Evolutionary conservation across 495 filamentous ascomycete genomes (phyloP), one percentile per base, ranked within the genome.

Genomic region (Talaromyces stipitatus): DNA sequence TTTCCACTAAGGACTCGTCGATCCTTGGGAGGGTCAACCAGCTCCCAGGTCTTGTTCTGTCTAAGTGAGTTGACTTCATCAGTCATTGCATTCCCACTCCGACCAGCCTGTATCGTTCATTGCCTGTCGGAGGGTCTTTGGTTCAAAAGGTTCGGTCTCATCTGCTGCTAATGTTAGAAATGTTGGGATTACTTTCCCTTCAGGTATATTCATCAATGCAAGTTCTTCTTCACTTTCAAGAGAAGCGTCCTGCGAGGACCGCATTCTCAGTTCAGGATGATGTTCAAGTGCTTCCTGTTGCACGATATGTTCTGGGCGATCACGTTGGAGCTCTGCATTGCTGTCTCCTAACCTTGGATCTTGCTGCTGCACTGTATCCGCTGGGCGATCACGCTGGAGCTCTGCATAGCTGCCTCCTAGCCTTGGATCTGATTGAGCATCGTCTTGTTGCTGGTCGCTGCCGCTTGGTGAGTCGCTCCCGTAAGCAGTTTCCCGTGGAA

Each of bases 21-120:
- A 56, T 64, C 58, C n/a, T 48, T 55, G 1, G 66, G 68, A 22
- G 41, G 62, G 7, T 58, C 32, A 27, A 69, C 58, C 28, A 73
- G 52, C 27, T 57, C 58, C 63, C 60, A 72, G 12, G 66, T 69
- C 28, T 64, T 56, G 53, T 68, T 71, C 16, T 67, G 32, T n/a
- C 54, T 28, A 24, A 68, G 65, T 16, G 58, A 65, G 10, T 66
- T 10, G 11, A 59, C 11, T 54, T 71, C 62, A 22, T 68, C 60
- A 20, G 33, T 24, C 52, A 64, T 59, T 50, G 14, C 53, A 23
- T 45, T 60, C 56, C 62, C 32, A 60, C 56, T 64, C 59, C 4
- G 59, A 28, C 52, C 50, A 62, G 55, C 55, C 27, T 51, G 50
- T 14, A 32, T 57, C 50, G 14, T 57, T 60, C 24, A 60, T 62